A percentile compares a stretch with the other conserved stretches of the same genome.
Conservation (phyloP, 768 basidiomycete genomes). For the Tephrocybe sp. region DNA sequence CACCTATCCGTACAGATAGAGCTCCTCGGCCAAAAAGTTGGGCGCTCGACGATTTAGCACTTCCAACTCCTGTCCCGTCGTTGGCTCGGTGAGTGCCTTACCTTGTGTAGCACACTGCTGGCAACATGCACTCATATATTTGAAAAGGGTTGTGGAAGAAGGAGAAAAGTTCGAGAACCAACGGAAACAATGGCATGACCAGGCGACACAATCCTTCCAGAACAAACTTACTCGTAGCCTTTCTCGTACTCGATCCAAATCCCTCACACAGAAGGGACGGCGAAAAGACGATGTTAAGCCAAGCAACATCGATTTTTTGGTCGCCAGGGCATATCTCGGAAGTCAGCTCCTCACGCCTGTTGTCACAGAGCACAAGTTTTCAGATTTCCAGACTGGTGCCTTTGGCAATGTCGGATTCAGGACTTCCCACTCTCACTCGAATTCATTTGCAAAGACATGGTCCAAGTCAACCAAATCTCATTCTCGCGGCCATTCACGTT, state of each 20-base stretch:
- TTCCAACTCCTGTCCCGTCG: slow-evolving; percentile 60
- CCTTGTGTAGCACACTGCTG: background rate
- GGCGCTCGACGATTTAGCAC: slow-evolving; percentile 55
- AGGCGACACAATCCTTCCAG: slow-evolving; percentile 61
- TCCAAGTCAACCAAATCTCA: slow-evolving; percentile 34
- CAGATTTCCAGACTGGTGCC: slow-evolving; percentile 18
- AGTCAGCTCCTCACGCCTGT: slow-evolving; percentile 56
- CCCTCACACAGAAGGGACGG: slow-evolving; percentile 39
- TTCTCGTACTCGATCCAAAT: slow-evolving; percentile 63
- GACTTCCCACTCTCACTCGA: slow-evolving; percentile 33
- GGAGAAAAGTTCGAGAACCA: slow-evolving; percentile 58
- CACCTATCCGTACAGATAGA: background rate
- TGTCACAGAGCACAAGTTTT: slow-evolving; percentile 19
- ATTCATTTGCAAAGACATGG: slow-evolving; percentile 35
- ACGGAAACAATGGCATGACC: slow-evolving; percentile 62
- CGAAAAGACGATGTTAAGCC: slow-evolving; percentile 25
- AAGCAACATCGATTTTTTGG: slow-evolving; percentile 55
- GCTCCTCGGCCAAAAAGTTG: slow-evolving; percentile 55
- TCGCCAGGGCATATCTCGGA: slow-evolving; percentile 65
- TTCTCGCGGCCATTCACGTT: slow-evolving; percentile 37
- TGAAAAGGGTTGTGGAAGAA: slow-evolving; percentile 62
- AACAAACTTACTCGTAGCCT: slow-evolving; percentile 61
- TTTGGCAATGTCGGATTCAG: slow-evolving; percentile 12
- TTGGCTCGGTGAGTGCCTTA: slow-evolving; percentile 40
- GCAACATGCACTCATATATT: background rate